These are phyloP conservation scores for Phytopythium mirpurense DNA, from an alignment of 352 stramenopile species.

Conservation along the genomic window DNA sequence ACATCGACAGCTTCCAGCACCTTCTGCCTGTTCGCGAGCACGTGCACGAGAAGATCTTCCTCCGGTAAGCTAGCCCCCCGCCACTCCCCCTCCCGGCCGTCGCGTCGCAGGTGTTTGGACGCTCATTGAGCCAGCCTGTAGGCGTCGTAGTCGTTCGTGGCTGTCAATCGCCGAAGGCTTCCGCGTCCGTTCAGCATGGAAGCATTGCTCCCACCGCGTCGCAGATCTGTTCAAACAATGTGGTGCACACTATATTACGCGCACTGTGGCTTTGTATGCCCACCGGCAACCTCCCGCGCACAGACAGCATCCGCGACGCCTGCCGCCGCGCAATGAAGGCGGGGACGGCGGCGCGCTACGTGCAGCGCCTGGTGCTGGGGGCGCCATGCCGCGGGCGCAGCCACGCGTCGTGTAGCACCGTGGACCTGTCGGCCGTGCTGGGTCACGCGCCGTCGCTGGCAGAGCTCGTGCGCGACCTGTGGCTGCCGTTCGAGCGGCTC, in stretches of 20 bases:
- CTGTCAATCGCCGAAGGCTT: too few species aligned
- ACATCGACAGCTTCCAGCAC: slow-evolving; percentile 80
- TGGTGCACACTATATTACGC: too few species aligned
- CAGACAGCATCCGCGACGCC: too few species aligned
- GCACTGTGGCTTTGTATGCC: slow-evolving; percentile 1
- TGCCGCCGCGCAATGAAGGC: not conserved
- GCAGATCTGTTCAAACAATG: too few species aligned
- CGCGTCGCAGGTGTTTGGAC: not conserved
- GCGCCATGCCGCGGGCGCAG: slow-evolving; percentile 24
- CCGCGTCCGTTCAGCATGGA: too few species aligned
- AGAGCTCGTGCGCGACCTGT: slow-evolving; percentile 33
- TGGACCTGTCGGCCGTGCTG: slow-evolving; percentile 39
- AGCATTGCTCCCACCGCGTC: too few species aligned
- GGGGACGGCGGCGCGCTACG: slow-evolving; percentile 15
- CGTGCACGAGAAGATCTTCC: slow-evolving; percentile 56
- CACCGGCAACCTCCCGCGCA: not conserved
- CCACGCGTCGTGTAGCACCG: slow-evolving; percentile 18
- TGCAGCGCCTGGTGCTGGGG: slow-evolving; percentile 37
- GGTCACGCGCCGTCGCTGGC: slow-evolving; percentile 23
- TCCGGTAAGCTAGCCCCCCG: slow-evolving; percentile 24
- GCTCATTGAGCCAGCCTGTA: too few species aligned
- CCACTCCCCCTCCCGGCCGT: not conserved
- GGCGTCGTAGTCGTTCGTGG: not conserved
- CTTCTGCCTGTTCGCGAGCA: slow-evolving; percentile 53
- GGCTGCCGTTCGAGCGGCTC: slow-evolving; percentile 30